phyloP scores from a whole-genome alignment of 208 protist genomes.

The Novymonas esmeraldas region DNA sequence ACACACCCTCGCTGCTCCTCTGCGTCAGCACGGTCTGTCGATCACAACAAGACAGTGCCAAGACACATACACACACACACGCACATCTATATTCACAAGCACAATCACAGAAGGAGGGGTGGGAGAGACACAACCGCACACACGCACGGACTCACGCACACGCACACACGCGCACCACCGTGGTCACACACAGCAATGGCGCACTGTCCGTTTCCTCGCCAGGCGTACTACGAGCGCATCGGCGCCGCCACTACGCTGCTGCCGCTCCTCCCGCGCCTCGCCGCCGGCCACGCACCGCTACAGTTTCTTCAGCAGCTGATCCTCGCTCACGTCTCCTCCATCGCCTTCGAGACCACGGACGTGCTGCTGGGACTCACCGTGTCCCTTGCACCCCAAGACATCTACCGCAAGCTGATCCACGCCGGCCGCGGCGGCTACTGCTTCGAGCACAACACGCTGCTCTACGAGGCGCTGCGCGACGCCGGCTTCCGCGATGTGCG shows the following conservation, averaged over 20 bases:
- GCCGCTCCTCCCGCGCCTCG: neutral
- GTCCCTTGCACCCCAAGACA: slow-evolving; percentile 13
- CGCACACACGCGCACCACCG: neutral
- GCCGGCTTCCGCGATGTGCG: slow-evolving; percentile 12
- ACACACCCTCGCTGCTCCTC: too few species aligned
- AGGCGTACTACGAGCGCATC: slow-evolving; percentile 27
- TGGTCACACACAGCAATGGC: neutral
- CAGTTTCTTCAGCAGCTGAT: slow-evolving; percentile 18
- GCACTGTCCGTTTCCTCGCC: slow-evolving; percentile 13
- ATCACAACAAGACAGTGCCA: too few species aligned
- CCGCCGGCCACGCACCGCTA: neutral
- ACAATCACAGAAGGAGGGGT: too few species aligned
- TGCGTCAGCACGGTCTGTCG: too few species aligned
- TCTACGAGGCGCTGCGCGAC: slow-evolving; percentile 18
- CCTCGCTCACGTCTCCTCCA: slow-evolving; percentile 3
- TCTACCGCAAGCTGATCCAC: slow-evolving; percentile 27
- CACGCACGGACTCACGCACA: neutral
- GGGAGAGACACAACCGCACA: too few species aligned
- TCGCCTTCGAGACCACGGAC: slow-evolving; percentile 26
- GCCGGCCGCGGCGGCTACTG: slow-evolving; percentile 32
- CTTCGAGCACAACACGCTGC: slow-evolving; percentile 33
- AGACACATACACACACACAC: too few species aligned
- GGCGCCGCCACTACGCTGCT: slow-evolving; percentile 13
- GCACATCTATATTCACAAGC: too few species aligned
- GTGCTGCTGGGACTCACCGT: slow-evolving; percentile 20